Conservation (phyloP, 345 rosid species). For the Dovyalis caffra region DNA sequence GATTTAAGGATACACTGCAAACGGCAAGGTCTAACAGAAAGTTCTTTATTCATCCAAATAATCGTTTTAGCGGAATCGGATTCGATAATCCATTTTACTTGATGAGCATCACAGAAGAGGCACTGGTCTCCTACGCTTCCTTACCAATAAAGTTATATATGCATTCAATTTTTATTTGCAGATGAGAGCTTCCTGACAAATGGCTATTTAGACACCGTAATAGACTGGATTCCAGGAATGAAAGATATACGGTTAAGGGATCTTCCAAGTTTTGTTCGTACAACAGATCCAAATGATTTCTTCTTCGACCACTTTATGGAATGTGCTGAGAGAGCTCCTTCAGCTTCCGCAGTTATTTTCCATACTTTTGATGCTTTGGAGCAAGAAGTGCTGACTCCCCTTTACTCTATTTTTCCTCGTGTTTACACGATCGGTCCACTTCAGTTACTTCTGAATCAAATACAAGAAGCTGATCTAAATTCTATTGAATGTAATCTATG, state of each 20-base stretch:
- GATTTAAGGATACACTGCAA: no score
- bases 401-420: neutral
- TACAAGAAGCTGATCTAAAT: neutral
- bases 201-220: neutral
- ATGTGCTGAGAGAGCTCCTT: neutral
- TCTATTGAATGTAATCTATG: neutral
- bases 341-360: neutral
- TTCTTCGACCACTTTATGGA: neutral
- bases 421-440: constrained; percentile 9
- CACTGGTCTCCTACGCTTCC: no score
- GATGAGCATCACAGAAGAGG: no score
- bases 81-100: no score
- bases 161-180: neutral
- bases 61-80: no score
- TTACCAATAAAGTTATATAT: no score
- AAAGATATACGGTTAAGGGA: neutral
- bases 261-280: neutral
- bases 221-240: constrained; percentile 10
- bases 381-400: neutral
- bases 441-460: neutral
- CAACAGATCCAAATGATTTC: neutral
- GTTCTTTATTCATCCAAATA: no score
- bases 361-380: constrained; percentile 14
- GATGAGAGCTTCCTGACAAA: neutral
- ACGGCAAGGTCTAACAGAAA: no score